These are phyloP conservation scores for Suhomyces anneliseae DNA, from an alignment of 1,139 yeast species.

Conservation along the genomic window DNA sequence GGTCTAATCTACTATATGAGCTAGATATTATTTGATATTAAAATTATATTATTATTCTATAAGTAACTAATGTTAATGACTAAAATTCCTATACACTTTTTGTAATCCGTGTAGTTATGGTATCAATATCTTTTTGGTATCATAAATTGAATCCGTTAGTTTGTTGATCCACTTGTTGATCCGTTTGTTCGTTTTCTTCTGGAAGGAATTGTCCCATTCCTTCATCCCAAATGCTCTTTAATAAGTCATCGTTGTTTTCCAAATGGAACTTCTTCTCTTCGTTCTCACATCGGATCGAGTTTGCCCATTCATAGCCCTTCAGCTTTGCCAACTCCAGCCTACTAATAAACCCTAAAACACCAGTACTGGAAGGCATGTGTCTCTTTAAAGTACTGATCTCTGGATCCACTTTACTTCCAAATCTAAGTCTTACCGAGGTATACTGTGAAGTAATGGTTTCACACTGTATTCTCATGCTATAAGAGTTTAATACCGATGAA, in stretches of 20 bases:
- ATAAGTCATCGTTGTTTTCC: constrained; percentile 14
- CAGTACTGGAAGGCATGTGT: constrained; percentile 12
- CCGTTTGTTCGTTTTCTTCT: background rate
- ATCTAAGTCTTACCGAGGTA: constrained; percentile 39
- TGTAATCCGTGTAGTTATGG: no score
- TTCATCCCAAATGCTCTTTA: constrained; percentile 14
- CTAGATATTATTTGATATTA: no score
- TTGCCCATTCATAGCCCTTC: constrained; percentile 1
- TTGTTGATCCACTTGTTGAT: no score
- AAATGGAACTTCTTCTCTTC: background rate
- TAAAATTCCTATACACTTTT: no score
- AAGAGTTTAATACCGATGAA: constrained; percentile 7
- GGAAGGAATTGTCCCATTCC: constrained; percentile 6
- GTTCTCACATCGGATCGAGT: background rate
- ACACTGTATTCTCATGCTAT: constrained; percentile 34
- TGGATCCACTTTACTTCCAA: constrained; percentile 21
- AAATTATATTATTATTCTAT: no score
- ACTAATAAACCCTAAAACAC: constrained; percentile 16
- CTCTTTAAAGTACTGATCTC: constrained; percentile 3
- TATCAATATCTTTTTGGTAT: no score
- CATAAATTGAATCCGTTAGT: no score
- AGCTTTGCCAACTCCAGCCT: constrained; percentile 4
- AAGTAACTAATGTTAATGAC: no score
- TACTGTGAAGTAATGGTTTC: constrained; percentile 41
- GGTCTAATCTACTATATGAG: no score